Base-by-base conservation (phyloP, 257 asterid genomes). In the Solanum dulcamara region DNA sequence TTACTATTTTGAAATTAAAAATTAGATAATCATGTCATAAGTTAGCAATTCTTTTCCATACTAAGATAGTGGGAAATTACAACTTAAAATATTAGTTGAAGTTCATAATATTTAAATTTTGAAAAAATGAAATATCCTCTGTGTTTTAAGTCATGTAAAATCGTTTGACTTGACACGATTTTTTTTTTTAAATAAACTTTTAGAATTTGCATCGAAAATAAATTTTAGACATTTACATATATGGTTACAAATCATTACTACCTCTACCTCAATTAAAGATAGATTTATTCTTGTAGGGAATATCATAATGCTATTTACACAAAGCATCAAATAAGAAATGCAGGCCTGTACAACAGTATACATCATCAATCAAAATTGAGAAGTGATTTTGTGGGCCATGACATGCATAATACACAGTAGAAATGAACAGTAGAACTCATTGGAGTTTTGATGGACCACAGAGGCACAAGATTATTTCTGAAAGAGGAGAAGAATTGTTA, bases 401-500 rank as follows among this genome's bases (percentile, higher is more conserved):
- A 30, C 66, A 79, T 79, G 66, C 83, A 79, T 84, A 33, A 84
- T 26, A 75, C 40, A 80, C 79, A 53, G 87, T 15, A 82, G 64
- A 30, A 79, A 86, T 85, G 85, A 79, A 88, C 83, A 88, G 89
- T 83, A 84, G 46, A 75, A 62, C 82, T 86, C 84, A 87, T 85
- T 85, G 90, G 88, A 85, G 42, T 60, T 60, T 82, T 85, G 86
- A 71, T 77, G 88, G 82, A 86, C 86, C 84, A 84, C 44, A 85
- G 88, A 18, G 74, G 55, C 90, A 92, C 89, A 89, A 90, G 83
- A 79, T 28, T 18, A 48, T 32, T 48, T 48, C 10, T 79, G 40
- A 70, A 35, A 18, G 85, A 86, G 88, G 85, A 84, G 82, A 87
- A 87, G 90, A 91, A 88, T 91, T 87, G 93, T 90, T 88, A 24